Evolutionary conservation across 176 grass and related monocot genomes (phyloP), one percentile per base, ranked within the genome.

Genomic region (Thalia dealbata): DNA sequence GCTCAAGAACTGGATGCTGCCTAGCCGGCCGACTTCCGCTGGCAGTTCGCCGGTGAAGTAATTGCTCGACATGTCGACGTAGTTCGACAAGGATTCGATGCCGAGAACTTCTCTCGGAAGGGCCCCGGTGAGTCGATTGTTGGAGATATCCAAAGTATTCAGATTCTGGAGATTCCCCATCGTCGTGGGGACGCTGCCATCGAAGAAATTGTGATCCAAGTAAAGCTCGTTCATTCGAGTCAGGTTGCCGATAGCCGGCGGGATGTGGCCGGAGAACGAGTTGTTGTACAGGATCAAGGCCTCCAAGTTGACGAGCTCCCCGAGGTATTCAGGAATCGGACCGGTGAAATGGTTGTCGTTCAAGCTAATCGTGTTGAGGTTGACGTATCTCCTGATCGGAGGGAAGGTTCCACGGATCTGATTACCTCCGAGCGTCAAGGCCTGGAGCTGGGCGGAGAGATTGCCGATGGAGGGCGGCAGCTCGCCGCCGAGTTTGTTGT

Each of bases 61-160:
- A 61, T 91, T 96, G 58, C 86, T n/a, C 18, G 91, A 96, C 63
- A 88, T 45, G 54, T 95, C 82, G 0, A 88, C 21, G 2, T 25
- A 63, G 58, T 41, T 1, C 13, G 65, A 81, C 21, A 83, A 74
- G 0, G 82, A 79, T 75, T 25, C 72, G 60, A 91, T 69, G 38
- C 50, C 71, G 2, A 84, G 14, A 4, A 91, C 52, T 6, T 61
- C 2, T 4, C 62, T 78, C 12, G 91, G 88, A 75, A 96, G 86
- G 6, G 19, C 35, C 3, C 88, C 88, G 50, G 38, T 19, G 19
- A 91, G 52, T 24, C 50, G 38, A 52, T 96, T 96, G 25, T 59
- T 35, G 14, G 88, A 76, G 75, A 96, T 16, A 78, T 91, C 79
- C 0, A 91, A 32, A 59, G 22, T 7, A 10, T 70, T 61, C 15